A percentile compares a stretch with the other conserved stretches of the same genome.
Conservation (phyloP, 2,329 filamentous ascomycete genomes). For the Apiospora koreana region DNA sequence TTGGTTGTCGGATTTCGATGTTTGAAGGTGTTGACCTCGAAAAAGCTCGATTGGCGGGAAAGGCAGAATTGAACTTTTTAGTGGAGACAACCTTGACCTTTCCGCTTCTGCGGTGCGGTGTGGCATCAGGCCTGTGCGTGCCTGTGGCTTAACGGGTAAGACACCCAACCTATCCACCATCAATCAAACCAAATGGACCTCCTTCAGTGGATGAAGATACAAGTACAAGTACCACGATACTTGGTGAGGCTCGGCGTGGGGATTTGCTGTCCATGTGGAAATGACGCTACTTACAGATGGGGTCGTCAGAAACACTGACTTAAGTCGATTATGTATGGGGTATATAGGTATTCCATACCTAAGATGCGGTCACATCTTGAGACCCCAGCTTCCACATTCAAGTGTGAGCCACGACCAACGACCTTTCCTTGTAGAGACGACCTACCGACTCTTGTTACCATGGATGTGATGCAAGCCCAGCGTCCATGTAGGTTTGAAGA, state of each 20-base stretch:
- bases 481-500: background rate
- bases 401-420: background rate
- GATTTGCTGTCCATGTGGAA: background rate
- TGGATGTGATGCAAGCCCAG: background rate
- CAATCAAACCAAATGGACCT: background rate
- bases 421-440: background rate
- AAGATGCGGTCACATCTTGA: background rate
- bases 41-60: conserved; percentile 1
- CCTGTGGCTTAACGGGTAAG: background rate
- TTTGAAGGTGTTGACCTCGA: background rate
- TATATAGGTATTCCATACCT: too few relatives aligned
- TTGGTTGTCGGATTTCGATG: background rate
- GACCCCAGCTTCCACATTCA: background rate
- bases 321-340: background rate
- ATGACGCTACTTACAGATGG: background rate
- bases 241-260: conserved; percentile 3
- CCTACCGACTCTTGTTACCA: background rate
- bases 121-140: background rate
- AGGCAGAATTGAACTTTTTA: conserved; percentile 1
- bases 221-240: background rate
- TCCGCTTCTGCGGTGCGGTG: background rate
- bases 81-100: background rate
- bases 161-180: too few relatives aligned
- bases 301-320: background rate
- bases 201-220: too few relatives aligned